Conservation (phyloP, 2,329 filamentous ascomycete species). For the Aspergillus aculeatus region DNA sequence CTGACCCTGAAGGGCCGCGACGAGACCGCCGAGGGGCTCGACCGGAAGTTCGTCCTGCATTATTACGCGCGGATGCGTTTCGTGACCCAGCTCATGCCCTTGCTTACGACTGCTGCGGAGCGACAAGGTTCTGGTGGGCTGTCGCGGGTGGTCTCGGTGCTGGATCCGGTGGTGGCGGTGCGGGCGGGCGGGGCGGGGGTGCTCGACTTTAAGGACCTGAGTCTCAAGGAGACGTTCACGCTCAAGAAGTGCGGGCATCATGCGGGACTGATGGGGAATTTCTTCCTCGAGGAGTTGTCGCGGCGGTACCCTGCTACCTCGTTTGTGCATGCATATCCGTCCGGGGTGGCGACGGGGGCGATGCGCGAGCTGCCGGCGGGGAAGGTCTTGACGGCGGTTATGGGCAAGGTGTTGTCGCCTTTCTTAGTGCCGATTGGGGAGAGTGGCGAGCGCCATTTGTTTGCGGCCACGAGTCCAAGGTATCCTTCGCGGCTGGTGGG, state of each 20-base stretch:
- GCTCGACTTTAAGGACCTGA: constrained; percentile 44
- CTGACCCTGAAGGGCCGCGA: constrained; percentile 31
- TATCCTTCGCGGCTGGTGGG: constrained; percentile 20
- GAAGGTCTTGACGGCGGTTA: constrained; percentile 14
- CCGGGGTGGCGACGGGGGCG: constrained; percentile 40
- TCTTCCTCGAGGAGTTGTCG: constrained; percentile 31
- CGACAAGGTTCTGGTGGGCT: constrained; percentile 6
- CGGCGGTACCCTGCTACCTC: constrained; percentile 24
- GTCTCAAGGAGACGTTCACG: constrained; percentile 37
- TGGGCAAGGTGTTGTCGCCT: constrained; percentile 19
- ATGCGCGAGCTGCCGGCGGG: constrained; percentile 38
- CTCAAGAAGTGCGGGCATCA: constrained; percentile 38
- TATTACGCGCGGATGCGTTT: constrained; percentile 50
- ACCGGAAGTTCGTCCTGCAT: constrained; percentile 48
- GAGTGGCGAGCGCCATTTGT: constrained; percentile 48
- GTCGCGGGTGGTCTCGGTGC: constrained; percentile 43
- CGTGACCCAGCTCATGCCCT: constrained; percentile 42
- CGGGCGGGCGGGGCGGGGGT: constrained; percentile 33
- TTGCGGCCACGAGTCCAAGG: constrained; percentile 33
- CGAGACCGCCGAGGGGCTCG: constrained; percentile 48
- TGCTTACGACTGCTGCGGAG: constrained; percentile 27
- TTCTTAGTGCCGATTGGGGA: constrained; percentile 29
- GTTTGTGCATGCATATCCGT: constrained; percentile 46
- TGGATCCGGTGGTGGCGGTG: constrained; percentile 26
- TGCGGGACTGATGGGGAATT: constrained; percentile 42